phyloP scores from a whole-genome alignment of 2,329 filamentous ascomycete species.

The Aspergillus alliaceus region DNA sequence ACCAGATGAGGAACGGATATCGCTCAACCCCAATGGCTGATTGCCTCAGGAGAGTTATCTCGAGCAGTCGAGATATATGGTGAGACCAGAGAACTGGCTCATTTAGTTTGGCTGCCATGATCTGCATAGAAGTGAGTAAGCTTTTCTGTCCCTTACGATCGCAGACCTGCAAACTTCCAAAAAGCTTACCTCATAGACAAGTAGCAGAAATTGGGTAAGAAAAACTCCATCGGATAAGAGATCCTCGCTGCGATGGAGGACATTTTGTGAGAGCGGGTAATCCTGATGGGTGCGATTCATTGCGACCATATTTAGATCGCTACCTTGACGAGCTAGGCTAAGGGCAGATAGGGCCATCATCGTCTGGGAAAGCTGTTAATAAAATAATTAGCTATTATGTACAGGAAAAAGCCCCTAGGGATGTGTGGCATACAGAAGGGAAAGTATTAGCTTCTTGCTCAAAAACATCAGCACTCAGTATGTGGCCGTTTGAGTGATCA shows the following conservation, averaged over 20 bases:
- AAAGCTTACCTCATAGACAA: conserved; percentile 55
- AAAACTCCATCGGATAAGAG: conserved; percentile 58
- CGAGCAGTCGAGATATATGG: conserved; percentile 53
- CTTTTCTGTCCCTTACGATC: neutral
- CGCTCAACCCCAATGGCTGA: conserved; percentile 47
- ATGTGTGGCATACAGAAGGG: conserved; percentile 48
- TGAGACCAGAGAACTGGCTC: conserved; percentile 55
- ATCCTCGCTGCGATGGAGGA: conserved; percentile 48
- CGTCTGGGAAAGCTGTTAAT: conserved; percentile 54
- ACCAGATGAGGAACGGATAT: conserved; percentile 55
- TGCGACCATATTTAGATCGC: conserved; percentile 48
- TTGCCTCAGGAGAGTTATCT: conserved; percentile 50
- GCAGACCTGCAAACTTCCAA: neutral
- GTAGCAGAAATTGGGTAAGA: conserved; percentile 57
- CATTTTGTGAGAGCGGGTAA: conserved; percentile 49
- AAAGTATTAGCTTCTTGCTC: conserved; percentile 51
- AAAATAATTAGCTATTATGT: conserved; percentile 10
- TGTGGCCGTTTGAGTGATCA: conserved; percentile 21
- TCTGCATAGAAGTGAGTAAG: conserved; percentile 27
- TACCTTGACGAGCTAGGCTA: conserved; percentile 50
- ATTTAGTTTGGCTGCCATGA: conserved; percentile 47
- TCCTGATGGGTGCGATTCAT: conserved; percentile 57
- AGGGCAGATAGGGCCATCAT: conserved; percentile 60
- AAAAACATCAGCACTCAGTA: conserved; percentile 43
- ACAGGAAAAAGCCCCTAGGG: neutral